Evolutionary conservation across 2,329 filamentous ascomycete genomes (phyloP).

Genomic region (Aspergillus flavus): DNA sequence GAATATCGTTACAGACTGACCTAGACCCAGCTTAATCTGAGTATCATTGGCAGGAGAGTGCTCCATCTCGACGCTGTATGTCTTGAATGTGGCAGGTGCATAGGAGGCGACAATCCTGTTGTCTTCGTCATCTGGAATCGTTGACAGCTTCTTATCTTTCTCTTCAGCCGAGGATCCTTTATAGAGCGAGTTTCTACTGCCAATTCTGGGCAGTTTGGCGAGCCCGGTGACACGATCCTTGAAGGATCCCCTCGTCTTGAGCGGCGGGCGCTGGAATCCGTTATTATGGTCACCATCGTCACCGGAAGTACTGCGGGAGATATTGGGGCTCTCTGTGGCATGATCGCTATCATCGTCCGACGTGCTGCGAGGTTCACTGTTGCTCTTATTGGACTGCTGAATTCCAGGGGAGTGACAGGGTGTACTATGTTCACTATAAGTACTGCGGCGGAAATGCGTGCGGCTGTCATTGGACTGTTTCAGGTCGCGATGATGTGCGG

Average conservation of each 20-base stretch:
- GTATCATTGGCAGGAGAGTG: not conserved
- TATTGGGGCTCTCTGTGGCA: not conserved
- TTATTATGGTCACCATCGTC: not conserved
- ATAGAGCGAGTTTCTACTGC: not conserved
- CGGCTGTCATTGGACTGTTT: not conserved
- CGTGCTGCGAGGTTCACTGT: not conserved
- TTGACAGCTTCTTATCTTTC: not conserved
- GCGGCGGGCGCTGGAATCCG: not conserved
- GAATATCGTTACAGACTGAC: not conserved
- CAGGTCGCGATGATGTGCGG: not conserved
- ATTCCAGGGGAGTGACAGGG: not conserved
- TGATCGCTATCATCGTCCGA: not conserved
- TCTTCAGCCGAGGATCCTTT: not conserved
- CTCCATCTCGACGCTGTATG: not conserved
- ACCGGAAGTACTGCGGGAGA: not conserved
- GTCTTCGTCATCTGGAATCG: not conserved
- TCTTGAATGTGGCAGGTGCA: not conserved
- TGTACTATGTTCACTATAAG: not conserved
- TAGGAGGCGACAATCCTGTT: not conserved
- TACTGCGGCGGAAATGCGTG: not conserved
- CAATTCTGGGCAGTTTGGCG: not conserved
- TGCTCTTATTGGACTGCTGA: not conserved
- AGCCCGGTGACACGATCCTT: not conserved
- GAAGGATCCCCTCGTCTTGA: not conserved
- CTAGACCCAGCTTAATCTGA: not conserved